Evolutionary conservation across 2,329 filamentous ascomycete species (phyloP).

Genomic region (Fusarium incarnatum): DNA sequence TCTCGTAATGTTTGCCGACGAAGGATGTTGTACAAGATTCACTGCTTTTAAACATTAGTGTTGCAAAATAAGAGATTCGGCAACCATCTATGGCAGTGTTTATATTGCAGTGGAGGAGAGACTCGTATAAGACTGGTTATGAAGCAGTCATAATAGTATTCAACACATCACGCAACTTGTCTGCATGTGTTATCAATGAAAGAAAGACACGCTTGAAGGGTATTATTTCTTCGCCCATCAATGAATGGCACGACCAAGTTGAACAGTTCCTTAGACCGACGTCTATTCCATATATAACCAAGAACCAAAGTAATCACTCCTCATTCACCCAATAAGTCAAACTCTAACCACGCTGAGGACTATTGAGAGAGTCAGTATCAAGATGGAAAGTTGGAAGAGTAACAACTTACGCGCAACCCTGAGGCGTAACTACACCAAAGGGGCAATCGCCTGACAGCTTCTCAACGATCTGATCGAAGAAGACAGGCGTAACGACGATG

Average conservation of each 20-base stretch:
- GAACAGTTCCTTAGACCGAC: neutral
- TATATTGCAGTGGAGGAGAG: neutral
- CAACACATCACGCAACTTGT: neutral
- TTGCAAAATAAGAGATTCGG: neutral
- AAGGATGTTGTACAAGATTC: neutral
- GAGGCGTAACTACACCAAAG: constrained; percentile 66
- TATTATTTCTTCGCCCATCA: neutral
- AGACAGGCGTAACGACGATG: constrained; percentile 67
- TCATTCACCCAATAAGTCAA: neutral
- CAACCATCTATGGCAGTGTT: neutral
- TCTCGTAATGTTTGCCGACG: neutral
- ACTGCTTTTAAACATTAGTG: neutral
- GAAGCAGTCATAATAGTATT: neutral
- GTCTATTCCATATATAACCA: neutral
- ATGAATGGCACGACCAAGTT: neutral
- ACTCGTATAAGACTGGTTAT: neutral
- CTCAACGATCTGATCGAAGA: constrained; percentile 62
- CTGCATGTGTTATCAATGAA: neutral
- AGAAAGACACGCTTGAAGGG: neutral
- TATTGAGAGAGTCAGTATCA: constrained; percentile 11
- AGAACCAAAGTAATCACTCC: neutral
- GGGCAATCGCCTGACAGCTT: constrained; percentile 64
- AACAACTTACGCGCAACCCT: constrained; percentile 67
- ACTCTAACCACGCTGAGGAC: constrained; percentile 36
- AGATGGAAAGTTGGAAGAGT: neutral